Evolutionary conservation across 1,284 basidiomycete genomes (phyloP).

Genomic region (Microbotryum saponariae): DNA sequence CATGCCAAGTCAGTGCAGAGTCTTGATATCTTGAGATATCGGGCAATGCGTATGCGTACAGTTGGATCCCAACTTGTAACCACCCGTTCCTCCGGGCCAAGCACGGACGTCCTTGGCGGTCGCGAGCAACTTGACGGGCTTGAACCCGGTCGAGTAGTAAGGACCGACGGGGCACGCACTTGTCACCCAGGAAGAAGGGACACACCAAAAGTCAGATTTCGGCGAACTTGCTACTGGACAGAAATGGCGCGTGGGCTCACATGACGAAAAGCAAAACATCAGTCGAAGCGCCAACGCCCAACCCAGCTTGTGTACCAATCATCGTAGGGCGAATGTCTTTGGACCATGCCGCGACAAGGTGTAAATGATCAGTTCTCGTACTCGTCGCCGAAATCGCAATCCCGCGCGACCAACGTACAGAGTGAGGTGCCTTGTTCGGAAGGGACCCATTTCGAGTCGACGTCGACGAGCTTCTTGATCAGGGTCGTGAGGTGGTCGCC

Average conservation of each 20-base stretch:
- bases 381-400: background rate
- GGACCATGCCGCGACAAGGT: background rate
- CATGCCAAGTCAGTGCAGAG: too few species aligned
- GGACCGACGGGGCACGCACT: constrained; percentile 79
- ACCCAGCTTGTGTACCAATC: constrained; percentile 82
- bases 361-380: too few species aligned
- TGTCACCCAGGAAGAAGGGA: constrained; percentile 70
- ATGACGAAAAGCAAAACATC: constrained; percentile 96
- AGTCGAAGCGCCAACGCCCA: constrained; percentile 79
- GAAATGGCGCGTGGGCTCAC: constrained; percentile 62
- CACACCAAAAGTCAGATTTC: constrained; percentile 76
- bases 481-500: constrained; percentile 69
- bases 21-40: background rate
- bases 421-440: constrained; percentile 80
- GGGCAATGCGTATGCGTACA: constrained; percentile 25
- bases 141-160: constrained; percentile 92
- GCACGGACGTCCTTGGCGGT: constrained; percentile 87
- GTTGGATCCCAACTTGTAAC: constrained; percentile 84
- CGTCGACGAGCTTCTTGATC: constrained; percentile 78
- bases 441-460: constrained; percentile 93
- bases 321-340: constrained; percentile 54
- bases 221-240: constrained; percentile 87
- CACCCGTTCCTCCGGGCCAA: constrained; percentile 47
- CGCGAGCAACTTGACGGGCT: constrained; percentile 85
- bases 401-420: constrained; percentile 39